Evolutionary conservation across 2,329 filamentous ascomycete genomes (phyloP).

Genomic region (Mollisiaceae sp.): DNA sequence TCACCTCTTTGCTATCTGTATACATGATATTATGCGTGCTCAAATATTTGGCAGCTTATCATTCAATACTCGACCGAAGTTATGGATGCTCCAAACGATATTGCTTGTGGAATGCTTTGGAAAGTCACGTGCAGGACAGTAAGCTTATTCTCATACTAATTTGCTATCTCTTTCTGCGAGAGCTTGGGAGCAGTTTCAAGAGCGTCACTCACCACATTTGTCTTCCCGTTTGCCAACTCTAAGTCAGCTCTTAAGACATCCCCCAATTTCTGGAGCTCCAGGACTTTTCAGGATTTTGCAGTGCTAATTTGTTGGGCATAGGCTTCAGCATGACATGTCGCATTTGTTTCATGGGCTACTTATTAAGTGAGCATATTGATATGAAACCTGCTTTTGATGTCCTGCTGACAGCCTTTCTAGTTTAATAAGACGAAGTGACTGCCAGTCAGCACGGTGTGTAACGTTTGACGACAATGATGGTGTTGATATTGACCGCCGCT

Average conservation of each 20-base stretch:
- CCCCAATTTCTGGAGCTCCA: no score
- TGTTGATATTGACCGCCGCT: conserved; percentile 47
- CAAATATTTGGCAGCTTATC: conserved; percentile 62
- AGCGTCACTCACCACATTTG: no score
- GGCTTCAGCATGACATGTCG: conserved; percentile 67
- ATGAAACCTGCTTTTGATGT: neutral
- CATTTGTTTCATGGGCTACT: conserved; percentile 63
- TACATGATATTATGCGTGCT: conserved; percentile 63
- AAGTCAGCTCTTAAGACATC: no score
- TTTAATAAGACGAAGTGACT: conserved; percentile 57
- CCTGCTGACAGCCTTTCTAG: conserved; percentile 21
- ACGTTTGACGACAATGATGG: conserved; percentile 48
- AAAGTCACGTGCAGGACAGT: conserved; percentile 62
- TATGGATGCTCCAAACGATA: conserved; percentile 67
- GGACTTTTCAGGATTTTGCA: no score
- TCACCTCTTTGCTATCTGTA: conserved; percentile 64
- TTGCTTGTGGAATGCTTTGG: conserved; percentile 68
- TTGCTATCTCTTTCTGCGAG: no score
- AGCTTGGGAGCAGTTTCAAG: no score
- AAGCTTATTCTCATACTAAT: no score
- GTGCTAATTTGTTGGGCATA: no score
- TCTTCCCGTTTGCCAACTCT: no score
- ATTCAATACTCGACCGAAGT: conserved; percentile 62
- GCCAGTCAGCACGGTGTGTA: conserved; percentile 56
- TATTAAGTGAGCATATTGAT: conserved; percentile 48